Evolutionary conservation across 371 early-diverging fungal genomes (phyloP).

Genomic region (Zopfochytrium polystomum): DNA sequence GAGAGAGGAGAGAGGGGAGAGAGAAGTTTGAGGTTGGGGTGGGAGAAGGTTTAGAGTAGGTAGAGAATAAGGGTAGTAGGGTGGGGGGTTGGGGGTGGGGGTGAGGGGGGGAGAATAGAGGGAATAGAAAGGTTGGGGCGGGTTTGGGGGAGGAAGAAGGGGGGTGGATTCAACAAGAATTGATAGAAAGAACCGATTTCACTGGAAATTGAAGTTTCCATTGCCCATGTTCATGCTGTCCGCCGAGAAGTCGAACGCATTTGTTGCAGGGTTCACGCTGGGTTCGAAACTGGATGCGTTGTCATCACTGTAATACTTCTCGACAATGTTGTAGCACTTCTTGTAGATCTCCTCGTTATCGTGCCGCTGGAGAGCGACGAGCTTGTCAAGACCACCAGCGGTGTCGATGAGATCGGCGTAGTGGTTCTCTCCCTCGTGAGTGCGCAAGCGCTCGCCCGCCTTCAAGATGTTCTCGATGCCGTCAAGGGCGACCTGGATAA

Average conservation of each 20-base stretch:
- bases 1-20: no score
- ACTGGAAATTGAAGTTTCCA: background rate
- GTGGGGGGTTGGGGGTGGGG: no score
- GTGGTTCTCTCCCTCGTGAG: slow-evolving; percentile 67
- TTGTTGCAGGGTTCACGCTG: background rate
- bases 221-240: background rate
- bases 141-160: no score
- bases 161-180: no score
- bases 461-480: slow-evolving; percentile 95
- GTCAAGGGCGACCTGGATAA: slow-evolving; percentile 94
- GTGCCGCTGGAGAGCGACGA: slow-evolving; percentile 86
- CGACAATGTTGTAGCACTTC: slow-evolving; percentile 87
- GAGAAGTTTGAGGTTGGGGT: no score
- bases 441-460: slow-evolving; percentile 82
- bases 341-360: slow-evolving; percentile 92
- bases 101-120: no score
- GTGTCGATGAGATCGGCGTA: slow-evolving; percentile 77
- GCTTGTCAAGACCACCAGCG: slow-evolving; percentile 34
- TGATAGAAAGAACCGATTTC: no score
- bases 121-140: no score
- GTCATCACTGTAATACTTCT: slow-evolving; percentile 88
- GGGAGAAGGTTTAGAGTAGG: no score
- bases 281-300: slow-evolving; percentile 41
- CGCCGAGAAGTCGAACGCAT: background rate
- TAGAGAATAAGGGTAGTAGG: no score